A percentile compares a stretch with the other conserved stretches of the same genome.
Evolutionary conservation across 1,139 yeast genomes (phyloP).

Genomic region (Hyphopichia wangnamkhiaoensis): DNA sequence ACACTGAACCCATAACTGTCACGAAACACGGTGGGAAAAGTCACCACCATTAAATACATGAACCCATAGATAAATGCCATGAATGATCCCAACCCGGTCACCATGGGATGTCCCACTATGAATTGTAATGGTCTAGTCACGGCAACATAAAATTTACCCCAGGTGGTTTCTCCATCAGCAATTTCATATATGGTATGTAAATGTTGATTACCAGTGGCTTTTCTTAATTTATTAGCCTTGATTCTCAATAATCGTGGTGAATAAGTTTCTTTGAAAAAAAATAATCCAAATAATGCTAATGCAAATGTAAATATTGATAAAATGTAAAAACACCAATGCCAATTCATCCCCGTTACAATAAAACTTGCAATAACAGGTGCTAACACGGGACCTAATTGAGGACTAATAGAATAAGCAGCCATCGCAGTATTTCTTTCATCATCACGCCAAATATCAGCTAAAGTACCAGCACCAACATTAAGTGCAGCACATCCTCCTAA

Average conservation of each 20-base stretch:
- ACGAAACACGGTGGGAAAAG: conserved; percentile 56
- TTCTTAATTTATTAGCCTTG: conserved; percentile 48
- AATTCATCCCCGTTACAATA: conserved; percentile 23
- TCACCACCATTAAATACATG: conserved; percentile 59
- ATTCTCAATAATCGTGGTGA: conserved; percentile 52
- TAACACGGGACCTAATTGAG: conserved; percentile 43
- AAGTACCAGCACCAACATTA: conserved; percentile 70
- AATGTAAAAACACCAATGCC: conserved; percentile 70
- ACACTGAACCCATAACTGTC: conserved; percentile 44
- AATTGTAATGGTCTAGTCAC: conserved; percentile 56
- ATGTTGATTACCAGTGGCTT: conserved; percentile 54
- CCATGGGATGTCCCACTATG: conserved; percentile 60
- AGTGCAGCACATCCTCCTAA: conserved; percentile 66
- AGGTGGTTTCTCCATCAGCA: conserved; percentile 33
- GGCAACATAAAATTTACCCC: conserved; percentile 33
- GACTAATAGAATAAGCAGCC: conserved; percentile 61
- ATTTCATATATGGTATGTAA: conserved; percentile 60
- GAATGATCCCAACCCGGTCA: conserved; percentile 58
- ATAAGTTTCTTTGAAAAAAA: conserved; percentile 56
- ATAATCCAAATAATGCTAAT: conserved; percentile 43
- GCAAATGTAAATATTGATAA: conserved; percentile 55
- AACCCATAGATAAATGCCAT: conserved; percentile 68
- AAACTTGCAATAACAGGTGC: conserved; percentile 38
- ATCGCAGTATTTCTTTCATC: conserved; percentile 55
- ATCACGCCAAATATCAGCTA: conserved; percentile 63